Base-by-base conservation (phyloP, 352 stramenopile species). In the Heterotrichella gracilis region DNA sequence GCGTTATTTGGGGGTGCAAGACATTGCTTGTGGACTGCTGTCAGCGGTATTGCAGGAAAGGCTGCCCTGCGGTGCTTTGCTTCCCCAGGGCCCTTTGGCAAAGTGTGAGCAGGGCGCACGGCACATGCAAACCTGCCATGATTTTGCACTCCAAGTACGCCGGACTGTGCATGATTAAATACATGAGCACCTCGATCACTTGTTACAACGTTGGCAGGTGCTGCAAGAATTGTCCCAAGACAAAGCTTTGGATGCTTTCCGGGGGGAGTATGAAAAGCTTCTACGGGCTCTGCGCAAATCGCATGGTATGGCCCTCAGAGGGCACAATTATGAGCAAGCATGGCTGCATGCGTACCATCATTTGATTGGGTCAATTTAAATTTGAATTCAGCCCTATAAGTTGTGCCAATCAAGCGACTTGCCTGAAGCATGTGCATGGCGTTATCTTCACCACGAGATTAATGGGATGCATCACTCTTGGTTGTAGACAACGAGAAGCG, bases 181-280 rank as follows among this genome's bases (percentile, higher is more conserved):
- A n/a, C n/a, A n/a, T n/a, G n/a, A n/a, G n/a, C n/a, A n/a, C n/a
- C n/a, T n/a, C n/a, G n/a, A n/a, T n/a, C n/a, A n/a, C n/a, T n/a
- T n/a, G n/a, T n/a, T n/a, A n/a, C n/a, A n/a, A n/a, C n/a, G n/a
- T n/a, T n/a, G n/a, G 70, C 80, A 89, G 74, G 86, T 95, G 17
- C 76, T 95, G 25, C 74, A 79, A 1, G 85, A 93, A 69, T 76
- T 95, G 21, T 82, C 86, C 39, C 84, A 84, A 2, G 86, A 95
- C 76, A 88, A 90, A 74, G 88, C 77, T 24, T 79, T 95, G 24
- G 86, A 94, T 74, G 80, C 84, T 1, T 95, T 95, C 77, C 80
- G 85, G 0, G 75, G 90, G 20, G 87, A 95, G 76, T 95, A 95
- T 73, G 87, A 94, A 73, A 94, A 94, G 76, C 78, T 95, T 9